A percentile compares a stretch with the other conserved stretches of the same genome.
Conservation (phyloP, 352 stramenopile species). For the Phytophthora hybrid region DNA sequence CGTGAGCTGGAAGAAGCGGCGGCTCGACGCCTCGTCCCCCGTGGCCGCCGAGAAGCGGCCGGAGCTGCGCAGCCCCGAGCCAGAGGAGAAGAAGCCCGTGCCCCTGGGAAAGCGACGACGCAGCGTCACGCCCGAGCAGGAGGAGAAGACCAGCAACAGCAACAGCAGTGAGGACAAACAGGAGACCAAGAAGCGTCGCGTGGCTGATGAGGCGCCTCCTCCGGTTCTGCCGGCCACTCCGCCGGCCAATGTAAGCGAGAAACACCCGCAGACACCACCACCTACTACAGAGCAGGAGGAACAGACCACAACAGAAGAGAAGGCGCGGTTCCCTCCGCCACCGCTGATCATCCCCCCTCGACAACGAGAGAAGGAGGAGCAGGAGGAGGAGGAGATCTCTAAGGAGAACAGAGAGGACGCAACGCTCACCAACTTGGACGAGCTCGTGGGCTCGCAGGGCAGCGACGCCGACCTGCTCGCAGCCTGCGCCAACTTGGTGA, state of each 20-base stretch:
- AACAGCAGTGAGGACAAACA: slow-evolving; percentile 27
- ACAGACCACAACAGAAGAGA: slow-evolving; percentile 23
- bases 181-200: slow-evolving; percentile 25
- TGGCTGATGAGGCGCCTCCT: slow-evolving; percentile 29
- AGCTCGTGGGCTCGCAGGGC: slow-evolving; percentile 34
- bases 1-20: slow-evolving; percentile 17
- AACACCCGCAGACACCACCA: slow-evolving; percentile 12
- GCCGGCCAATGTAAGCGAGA: slow-evolving; percentile 36
- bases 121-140: slow-evolving; percentile 18
- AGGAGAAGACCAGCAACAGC: slow-evolving; percentile 28
- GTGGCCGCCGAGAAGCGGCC: slow-evolving; percentile 6
- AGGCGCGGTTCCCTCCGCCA: slow-evolving; percentile 33
- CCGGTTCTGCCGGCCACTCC: slow-evolving; percentile 28
- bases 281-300: slow-evolving; percentile 17
- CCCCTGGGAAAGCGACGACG: slow-evolving; percentile 30
- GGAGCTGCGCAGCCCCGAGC: slow-evolving; percentile 16
- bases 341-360: slow-evolving; percentile 36
- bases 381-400: slow-evolving; percentile 9
- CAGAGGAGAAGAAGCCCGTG: slow-evolving; percentile 21
- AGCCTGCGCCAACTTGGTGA: slow-evolving; percentile 34
- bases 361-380: slow-evolving; percentile 11
- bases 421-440: slow-evolving; percentile 32
- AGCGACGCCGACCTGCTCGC: slow-evolving; percentile 38
- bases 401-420: slow-evolving; percentile 45
- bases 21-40: neutral